Conservation (phyloP, 2,329 filamentous ascomycete species). For the Neopestalotiopsis sp. region DNA sequence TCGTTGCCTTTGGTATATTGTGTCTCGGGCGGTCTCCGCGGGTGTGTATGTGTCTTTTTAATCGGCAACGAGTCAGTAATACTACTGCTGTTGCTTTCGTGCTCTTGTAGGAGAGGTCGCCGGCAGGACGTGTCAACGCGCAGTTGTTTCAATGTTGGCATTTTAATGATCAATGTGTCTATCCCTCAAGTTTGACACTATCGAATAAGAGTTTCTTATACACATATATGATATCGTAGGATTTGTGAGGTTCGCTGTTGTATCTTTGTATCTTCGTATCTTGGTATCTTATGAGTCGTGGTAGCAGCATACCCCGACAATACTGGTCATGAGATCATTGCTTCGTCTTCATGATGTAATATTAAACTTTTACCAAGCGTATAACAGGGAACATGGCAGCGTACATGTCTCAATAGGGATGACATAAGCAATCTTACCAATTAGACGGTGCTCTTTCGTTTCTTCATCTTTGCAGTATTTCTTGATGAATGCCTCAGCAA, state of each 20-base stretch:
- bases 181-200: neutral
- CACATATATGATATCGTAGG: neutral
- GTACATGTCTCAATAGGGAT: no score
- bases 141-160: neutral
- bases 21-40: conserved; percentile 19
- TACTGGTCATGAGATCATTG: conserved; percentile 2
- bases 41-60: conserved; percentile 32
- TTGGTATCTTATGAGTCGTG: neutral
- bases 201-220: neutral
- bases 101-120: neutral
- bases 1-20: conserved; percentile 33
- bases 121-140: neutral
- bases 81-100: neutral
- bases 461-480: no score
- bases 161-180: neutral
- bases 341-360: conserved; percentile 9
- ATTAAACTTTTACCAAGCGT: neutral
- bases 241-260: neutral
- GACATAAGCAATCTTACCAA: no score
- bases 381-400: neutral
- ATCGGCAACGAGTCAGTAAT: conserved; percentile 25
- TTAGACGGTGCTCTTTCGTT: no score
- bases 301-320: neutral
- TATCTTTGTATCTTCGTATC: neutral
- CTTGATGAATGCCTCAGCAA: no score